Evolutionary conservation across 257 asterid species (phyloP), one percentile per base, ranked within the genome.

Genomic region (Solanum etuberosum): DNA sequence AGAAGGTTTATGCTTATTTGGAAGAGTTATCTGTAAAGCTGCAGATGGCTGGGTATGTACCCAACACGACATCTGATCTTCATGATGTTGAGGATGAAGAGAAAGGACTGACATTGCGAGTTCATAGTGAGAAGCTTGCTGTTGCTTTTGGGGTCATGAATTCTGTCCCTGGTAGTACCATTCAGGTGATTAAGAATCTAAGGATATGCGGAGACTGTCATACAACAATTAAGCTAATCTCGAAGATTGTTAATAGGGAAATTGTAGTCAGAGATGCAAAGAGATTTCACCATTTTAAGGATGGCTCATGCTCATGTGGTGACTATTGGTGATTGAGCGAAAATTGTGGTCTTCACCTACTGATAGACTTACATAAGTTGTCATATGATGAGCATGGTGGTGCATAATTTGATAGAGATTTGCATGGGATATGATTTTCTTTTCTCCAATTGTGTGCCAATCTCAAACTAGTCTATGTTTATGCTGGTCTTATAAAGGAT

Each of bases 41-140:
- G 88, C 93, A 81, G 90, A 96, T 93, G 89, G 93, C 89, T 14
- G 98, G 98, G 59, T 94, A 95, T 86, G 89, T 90, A 70, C 94
- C 98, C 15, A 91, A 92, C 70, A 93, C 92, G 88, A 92, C 90
- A 16, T 93, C 96, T 8, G 98, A 91, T 87, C 95, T 94, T 86
- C 98, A 96, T 43, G 98, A 95, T 84, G 98, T 95, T 67, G 98
- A 94, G 51, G 96, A 94, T 74, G 99, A 96, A 92, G 99, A 95
- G 86, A 94, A 95, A 90, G 97, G 88, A 74, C 92, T 92, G 90
- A 87, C 83, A 42, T 71, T 94, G 59, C 94, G 78, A 87, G 89
- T 96, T 89, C 99, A 96, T 74, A 95, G 98, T 63, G 98, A 96
- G 93, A 96, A 96, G 93, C 87, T 96, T 67, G 98, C 98, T 40